A percentile compares a stretch with the other conserved stretches of the same genome.
Conservation (phyloP, 2,329 filamentous ascomycete species). For the Dactylellina cionopaga region DNA sequence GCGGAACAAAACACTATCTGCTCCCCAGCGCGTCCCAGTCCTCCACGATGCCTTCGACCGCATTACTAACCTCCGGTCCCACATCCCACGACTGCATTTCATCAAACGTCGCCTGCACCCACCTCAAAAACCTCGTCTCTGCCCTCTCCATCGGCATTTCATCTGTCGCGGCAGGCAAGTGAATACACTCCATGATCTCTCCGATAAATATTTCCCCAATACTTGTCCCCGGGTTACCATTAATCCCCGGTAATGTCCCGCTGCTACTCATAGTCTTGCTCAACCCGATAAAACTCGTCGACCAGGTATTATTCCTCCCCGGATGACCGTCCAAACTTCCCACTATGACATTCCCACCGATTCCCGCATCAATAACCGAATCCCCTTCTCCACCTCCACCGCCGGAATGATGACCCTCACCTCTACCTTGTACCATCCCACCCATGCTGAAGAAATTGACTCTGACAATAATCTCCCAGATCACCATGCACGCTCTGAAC, state of each 20-base stretch:
- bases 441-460: slow-evolving; percentile 53
- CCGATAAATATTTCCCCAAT: slow-evolving; percentile 54
- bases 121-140: slow-evolving; percentile 56
- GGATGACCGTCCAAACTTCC: slow-evolving; percentile 36
- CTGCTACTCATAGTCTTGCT: slow-evolving; percentile 41
- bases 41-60: slow-evolving; percentile 40
- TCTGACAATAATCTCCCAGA: slow-evolving; percentile 56
- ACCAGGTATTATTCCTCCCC: too few relatives aligned
- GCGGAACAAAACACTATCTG: not conserved
- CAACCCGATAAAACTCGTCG: slow-evolving; percentile 33
- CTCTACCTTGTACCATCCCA: slow-evolving; percentile 5
- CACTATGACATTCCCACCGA: slow-evolving; percentile 32
- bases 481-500: slow-evolving; percentile 57
- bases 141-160: slow-evolving; percentile 54
- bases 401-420: not conserved
- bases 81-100: slow-evolving; percentile 57
- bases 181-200: slow-evolving; percentile 53
- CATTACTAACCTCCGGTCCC: slow-evolving; percentile 53
- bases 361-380: slow-evolving; percentile 21
- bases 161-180: slow-evolving; percentile 52
- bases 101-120: slow-evolving; percentile 56
- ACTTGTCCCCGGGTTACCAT: slow-evolving; percentile 28
- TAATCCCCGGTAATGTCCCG: slow-evolving; percentile 23
- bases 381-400: slow-evolving; percentile 13
- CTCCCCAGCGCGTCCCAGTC: slow-evolving; percentile 38